Evolutionary conservation across 768 basidiomycete species (phyloP).

Genomic region (Asterophora parasitica): DNA sequence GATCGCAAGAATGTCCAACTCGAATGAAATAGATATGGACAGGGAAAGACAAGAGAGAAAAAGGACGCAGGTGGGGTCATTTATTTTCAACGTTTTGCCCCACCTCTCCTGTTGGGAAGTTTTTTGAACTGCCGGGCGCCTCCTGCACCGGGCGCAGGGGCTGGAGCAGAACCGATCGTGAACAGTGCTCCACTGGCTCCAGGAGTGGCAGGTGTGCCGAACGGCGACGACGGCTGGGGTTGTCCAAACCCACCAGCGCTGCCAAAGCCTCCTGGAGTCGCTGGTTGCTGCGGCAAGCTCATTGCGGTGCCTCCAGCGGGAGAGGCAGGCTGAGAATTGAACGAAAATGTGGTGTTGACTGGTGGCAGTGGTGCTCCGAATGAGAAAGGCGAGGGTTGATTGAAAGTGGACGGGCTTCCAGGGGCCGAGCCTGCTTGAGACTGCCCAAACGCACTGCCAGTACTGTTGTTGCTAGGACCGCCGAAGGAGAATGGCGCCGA

Average conservation of each 20-base stretch:
- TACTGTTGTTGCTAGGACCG: slow-evolving; percentile 25
- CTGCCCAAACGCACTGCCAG: slow-evolving; percentile 40
- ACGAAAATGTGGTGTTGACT: slow-evolving; percentile 36
- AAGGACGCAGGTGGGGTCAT: neutral
- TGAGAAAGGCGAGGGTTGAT: slow-evolving; percentile 40
- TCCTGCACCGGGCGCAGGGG: slow-evolving; percentile 24
- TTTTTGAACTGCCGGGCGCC: slow-evolving; percentile 48
- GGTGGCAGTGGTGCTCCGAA: slow-evolving; percentile 40
- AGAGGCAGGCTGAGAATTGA: slow-evolving; percentile 57
- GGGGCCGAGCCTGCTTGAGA: slow-evolving; percentile 42
- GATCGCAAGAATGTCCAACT: neutral
- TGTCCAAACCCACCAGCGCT: slow-evolving; percentile 31
- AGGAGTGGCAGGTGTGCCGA: slow-evolving; percentile 34
- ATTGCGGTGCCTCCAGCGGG: slow-evolving; percentile 39
- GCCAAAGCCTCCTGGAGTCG: slow-evolving; percentile 38
- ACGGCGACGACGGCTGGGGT: slow-evolving; percentile 39
- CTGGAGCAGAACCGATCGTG: slow-evolving; percentile 56
- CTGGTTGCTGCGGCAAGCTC: slow-evolving; percentile 33
- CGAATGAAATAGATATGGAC: neutral
- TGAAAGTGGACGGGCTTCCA: slow-evolving; percentile 55
- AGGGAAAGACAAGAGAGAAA: neutral
- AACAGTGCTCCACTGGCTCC: slow-evolving; percentile 39
- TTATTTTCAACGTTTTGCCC: slow-evolving; percentile 30
- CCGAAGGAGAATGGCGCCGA: slow-evolving; percentile 44
- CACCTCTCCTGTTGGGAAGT: slow-evolving; percentile 44